These are phyloP conservation scores for Xylariaceae sp. DNA, from an alignment of 2,329 filamentous ascomycete species.

Conservation along the genomic window DNA sequence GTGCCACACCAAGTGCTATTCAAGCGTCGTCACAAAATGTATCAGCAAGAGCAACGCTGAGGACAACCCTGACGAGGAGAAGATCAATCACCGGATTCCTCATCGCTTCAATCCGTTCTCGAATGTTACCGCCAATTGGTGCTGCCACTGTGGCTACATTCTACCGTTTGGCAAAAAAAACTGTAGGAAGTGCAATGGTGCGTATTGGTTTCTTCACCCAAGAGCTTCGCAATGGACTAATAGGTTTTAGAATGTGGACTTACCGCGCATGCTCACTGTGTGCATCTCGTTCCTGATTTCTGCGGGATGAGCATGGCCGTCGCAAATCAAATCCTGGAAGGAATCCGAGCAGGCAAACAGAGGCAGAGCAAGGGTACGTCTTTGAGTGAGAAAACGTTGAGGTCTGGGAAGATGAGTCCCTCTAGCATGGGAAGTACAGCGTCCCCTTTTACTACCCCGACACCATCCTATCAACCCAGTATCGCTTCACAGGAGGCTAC, in stretches of 20 bases:
- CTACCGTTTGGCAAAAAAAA: constrained; percentile 93
- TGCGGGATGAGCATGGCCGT: constrained; percentile 99
- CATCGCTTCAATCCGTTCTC: constrained; percentile 96
- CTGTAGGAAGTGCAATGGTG: constrained; percentile 85
- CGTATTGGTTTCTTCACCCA: constrained; percentile 21
- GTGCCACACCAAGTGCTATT: constrained; percentile 96
- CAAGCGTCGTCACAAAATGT: constrained; percentile 96
- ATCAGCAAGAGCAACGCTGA: constrained; percentile 99
- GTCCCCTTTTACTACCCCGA: constrained; percentile 26
- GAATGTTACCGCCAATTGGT: constrained; percentile 98
- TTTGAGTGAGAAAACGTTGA: constrained; percentile 64
- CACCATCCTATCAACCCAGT: constrained; percentile 28
- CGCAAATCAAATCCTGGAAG: constrained; percentile 87
- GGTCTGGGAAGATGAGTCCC: constrained; percentile 47
- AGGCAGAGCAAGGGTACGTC: constrained; percentile 56
- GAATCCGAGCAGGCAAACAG: constrained; percentile 76
- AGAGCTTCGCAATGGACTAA: constrained; percentile 25
- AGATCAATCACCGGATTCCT: constrained; percentile 98
- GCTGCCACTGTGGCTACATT: constrained; percentile 96
- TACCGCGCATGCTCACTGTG: constrained; percentile 86
- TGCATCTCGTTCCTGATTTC: constrained; percentile 95
- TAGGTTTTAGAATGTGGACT: constrained; percentile 71
- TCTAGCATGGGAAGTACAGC: constrained; percentile 31
- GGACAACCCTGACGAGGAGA: constrained; percentile 96
- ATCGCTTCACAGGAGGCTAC: constrained; percentile 50